Conservation (phyloP, 805 yeast genomes). For the Maudiozyma turicensis region DNA sequence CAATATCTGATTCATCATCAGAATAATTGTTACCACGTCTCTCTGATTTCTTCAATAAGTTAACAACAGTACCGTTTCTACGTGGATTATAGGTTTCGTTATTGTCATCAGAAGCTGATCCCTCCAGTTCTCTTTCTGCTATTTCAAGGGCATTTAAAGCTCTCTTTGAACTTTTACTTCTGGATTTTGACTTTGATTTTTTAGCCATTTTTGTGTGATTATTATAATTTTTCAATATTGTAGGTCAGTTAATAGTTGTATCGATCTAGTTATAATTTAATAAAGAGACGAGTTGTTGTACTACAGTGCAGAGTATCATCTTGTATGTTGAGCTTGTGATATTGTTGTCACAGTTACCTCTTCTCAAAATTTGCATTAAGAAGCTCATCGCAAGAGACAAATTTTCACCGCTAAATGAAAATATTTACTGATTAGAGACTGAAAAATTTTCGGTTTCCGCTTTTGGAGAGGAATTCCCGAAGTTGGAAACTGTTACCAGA, state of each 20-base stretch:
- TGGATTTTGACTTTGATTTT: slow-evolving; percentile 18
- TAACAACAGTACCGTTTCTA: slow-evolving; percentile 32
- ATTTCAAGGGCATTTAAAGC: slow-evolving; percentile 44
- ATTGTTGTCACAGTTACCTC: neutral
- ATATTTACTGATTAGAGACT: too few relatives aligned
- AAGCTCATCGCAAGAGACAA: slow-evolving; percentile 5
- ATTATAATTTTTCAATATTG: too few relatives aligned
- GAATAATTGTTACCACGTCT: slow-evolving; percentile 8
- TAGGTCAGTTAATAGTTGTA: neutral
- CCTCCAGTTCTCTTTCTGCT: slow-evolving; percentile 34
- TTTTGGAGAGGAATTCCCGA: neutral
- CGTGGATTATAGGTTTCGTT: slow-evolving; percentile 21
- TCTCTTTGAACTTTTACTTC: slow-evolving; percentile 26
- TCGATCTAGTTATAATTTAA: too few relatives aligned
- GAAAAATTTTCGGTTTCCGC: neutral
- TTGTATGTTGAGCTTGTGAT: neutral
- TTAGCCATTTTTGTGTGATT: slow-evolving; percentile 15
- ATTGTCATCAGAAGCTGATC: slow-evolving; percentile 26
- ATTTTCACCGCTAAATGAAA: neutral
- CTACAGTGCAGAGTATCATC: too few relatives aligned
- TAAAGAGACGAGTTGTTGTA: too few relatives aligned
- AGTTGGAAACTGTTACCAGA: neutral
- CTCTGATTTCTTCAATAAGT: slow-evolving; percentile 24
- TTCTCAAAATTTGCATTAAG: neutral
- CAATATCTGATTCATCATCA: slow-evolving; percentile 22